phyloP scores from a whole-genome alignment of 106 monocot genomes.

The Dendrobium officinale region DNA sequence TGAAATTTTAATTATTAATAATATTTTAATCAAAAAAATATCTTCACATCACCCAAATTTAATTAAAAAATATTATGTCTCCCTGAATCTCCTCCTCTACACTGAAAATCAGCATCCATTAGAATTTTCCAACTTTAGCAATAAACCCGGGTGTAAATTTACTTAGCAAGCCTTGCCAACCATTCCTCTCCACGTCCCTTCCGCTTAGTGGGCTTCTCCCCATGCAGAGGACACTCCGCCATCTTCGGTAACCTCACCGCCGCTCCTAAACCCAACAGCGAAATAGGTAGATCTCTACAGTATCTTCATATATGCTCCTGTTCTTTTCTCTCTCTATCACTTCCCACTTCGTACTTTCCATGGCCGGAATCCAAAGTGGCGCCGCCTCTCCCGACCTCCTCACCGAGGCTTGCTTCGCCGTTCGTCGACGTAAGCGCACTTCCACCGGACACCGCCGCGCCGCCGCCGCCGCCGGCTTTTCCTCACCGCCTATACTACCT shows the following conservation, averaged over 20 bases:
- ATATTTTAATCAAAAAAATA: too few relatives aligned
- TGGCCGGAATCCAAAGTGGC: neutral
- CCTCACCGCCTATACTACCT: neutral
- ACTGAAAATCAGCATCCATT: too few relatives aligned
- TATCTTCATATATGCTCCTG: neutral
- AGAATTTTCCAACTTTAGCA: too few relatives aligned
- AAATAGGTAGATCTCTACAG: constrained; percentile 6
- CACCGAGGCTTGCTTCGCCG: constrained; percentile 7
- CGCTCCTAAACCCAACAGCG: neutral
- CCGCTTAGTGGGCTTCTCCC: neutral
- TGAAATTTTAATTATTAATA: too few relatives aligned
- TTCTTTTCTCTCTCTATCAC: neutral
- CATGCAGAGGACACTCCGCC: constrained; percentile 6
- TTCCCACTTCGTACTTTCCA: neutral
- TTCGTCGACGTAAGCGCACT: constrained; percentile 13
- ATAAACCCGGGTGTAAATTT: too few relatives aligned
- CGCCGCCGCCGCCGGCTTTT: neutral
- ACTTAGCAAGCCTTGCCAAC: neutral
- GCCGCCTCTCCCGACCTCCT: neutral
- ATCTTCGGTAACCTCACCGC: constrained; percentile 6
- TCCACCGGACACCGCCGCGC: constrained; percentile 10
- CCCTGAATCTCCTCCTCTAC: too few relatives aligned
- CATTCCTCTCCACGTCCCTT: constrained; percentile 1
- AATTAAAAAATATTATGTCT: too few relatives aligned
- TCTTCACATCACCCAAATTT: too few relatives aligned